Percentiles rank a stretch among this genome's conserved stretches.
Evolutionary conservation across 495 filamentous ascomycete species (phyloP).

Genomic region (Trichoderma virens): DNA sequence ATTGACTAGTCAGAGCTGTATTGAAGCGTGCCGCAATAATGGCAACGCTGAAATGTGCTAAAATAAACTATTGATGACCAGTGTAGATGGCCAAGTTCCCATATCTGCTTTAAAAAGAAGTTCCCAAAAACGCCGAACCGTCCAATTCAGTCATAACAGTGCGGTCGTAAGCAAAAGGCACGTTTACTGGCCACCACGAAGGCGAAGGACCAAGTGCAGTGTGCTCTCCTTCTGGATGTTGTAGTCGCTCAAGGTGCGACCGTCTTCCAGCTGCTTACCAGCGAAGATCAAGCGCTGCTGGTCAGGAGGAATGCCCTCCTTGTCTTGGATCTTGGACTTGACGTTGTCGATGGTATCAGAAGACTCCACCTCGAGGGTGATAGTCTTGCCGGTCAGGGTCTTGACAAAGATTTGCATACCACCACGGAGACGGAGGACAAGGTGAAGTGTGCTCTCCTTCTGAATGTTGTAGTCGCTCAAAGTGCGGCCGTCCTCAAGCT

Average conservation of each 20-base stretch:
- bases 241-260: constrained; percentile 76
- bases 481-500: constrained; percentile 74
- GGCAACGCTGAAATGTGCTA: background rate
- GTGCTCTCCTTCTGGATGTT: constrained; percentile 94
- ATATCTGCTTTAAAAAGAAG: constrained; percentile 8
- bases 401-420: constrained; percentile 99
- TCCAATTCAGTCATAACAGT: background rate
- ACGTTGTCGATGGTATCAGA: constrained; percentile 98
- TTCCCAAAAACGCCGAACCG: constrained; percentile 10
- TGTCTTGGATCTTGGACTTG: constrained; percentile 98
- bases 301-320: constrained; percentile 97
- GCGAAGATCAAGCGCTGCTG: constrained; percentile 98
- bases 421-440: constrained; percentile 90
- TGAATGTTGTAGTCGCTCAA: constrained; percentile 98
- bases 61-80: constrained; percentile 1
- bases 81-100: constrained; percentile 11
- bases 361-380: constrained; percentile 98
- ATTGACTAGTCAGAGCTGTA: background rate
- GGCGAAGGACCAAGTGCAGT: constrained; percentile 77
- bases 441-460: constrained; percentile 95
- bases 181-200: constrained; percentile 71
- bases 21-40: background rate
- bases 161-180: background rate
- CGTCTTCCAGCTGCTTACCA: constrained; percentile 92
- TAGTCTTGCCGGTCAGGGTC: constrained; percentile 98